Conservation (phyloP, 2,329 filamentous ascomycete genomes). For the Fusarium sp. region DNA sequence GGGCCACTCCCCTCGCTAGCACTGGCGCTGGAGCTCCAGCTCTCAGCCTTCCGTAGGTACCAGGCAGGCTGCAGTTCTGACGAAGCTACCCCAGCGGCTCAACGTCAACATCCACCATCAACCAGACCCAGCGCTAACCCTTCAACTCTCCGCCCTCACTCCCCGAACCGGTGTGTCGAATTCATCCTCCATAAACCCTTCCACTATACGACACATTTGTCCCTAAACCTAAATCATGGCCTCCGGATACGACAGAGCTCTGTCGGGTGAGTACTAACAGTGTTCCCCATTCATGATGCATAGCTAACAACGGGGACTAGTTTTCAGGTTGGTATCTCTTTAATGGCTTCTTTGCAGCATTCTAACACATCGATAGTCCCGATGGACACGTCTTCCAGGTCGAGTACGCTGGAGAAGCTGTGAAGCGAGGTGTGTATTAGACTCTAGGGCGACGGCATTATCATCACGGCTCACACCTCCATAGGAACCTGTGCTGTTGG, state of each 20-base stretch:
- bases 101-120: constrained; percentile 39
- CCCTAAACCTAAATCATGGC: constrained; percentile 67
- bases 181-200: neutral
- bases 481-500: constrained; percentile 96
- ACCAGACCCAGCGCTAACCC: constrained; percentile 30
- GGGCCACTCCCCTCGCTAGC: constrained; percentile 4
- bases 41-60: constrained; percentile 44
- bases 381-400: constrained; percentile 99
- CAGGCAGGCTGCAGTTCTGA: constrained; percentile 54
- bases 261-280: constrained; percentile 81
- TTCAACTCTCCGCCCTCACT: constrained; percentile 25
- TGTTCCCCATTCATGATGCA: constrained; percentile 47
- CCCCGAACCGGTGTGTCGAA: constrained; percentile 10
- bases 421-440: constrained; percentile 84
- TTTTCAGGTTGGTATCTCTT: constrained; percentile 77
- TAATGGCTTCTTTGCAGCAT: constrained; percentile 5
- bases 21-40: constrained; percentile 45
- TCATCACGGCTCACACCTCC: constrained; percentile 30
- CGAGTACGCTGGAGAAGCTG: constrained; percentile 98
- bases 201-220: neutral
- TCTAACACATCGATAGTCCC: constrained; percentile 75
- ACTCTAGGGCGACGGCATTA: neutral
- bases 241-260: constrained; percentile 98
- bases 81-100: constrained; percentile 50
- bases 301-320: constrained; percentile 66